Evolutionary conservation across 345 rosid species (phyloP).

Genomic region (Clarkia xantiana): DNA sequence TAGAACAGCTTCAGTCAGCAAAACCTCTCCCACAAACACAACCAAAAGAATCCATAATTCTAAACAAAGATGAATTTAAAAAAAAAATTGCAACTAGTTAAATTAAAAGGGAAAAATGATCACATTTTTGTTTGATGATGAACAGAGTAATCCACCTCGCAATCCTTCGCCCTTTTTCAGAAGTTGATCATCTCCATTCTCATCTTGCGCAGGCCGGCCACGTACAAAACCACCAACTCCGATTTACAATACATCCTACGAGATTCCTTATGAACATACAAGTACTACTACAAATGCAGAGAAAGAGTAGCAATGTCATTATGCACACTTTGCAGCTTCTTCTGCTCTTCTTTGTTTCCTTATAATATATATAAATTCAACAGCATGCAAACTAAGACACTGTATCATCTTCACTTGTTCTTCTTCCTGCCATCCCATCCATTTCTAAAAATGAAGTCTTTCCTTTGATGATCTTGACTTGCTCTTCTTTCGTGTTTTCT

Average conservation of each 20-base stretch:
- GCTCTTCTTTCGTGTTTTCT: constrained; percentile 39
- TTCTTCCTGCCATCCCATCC: too few species aligned
- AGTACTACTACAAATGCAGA: too few species aligned
- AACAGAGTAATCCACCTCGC: neutral
- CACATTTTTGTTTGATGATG: neutral
- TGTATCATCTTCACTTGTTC: constrained; percentile 5
- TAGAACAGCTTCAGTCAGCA: neutral
- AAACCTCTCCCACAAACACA: constrained; percentile 1
- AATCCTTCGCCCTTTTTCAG: constrained; percentile 1
- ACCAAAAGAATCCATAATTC: constrained; percentile 3
- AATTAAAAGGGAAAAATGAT: neutral
- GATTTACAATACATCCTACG: constrained; percentile 1
- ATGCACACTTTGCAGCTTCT: constrained; percentile 3
- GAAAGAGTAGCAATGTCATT: neutral
- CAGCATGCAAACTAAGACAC: constrained; percentile 7
- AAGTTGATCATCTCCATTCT: neutral
- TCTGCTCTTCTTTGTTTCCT: neutral
- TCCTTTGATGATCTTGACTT: constrained; percentile 20
- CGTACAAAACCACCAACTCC: constrained; percentile 1
- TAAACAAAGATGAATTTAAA: neutral
- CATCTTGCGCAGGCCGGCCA: neutral
- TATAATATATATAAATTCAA: neutral
- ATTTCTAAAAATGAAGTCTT: constrained; percentile 16
- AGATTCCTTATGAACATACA: too few species aligned
- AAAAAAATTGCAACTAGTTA: neutral